Evolutionary conservation across 179 eudicot species (phyloP), one percentile per base, ranked within the genome.

Genomic region (Beta corolliflora): DNA sequence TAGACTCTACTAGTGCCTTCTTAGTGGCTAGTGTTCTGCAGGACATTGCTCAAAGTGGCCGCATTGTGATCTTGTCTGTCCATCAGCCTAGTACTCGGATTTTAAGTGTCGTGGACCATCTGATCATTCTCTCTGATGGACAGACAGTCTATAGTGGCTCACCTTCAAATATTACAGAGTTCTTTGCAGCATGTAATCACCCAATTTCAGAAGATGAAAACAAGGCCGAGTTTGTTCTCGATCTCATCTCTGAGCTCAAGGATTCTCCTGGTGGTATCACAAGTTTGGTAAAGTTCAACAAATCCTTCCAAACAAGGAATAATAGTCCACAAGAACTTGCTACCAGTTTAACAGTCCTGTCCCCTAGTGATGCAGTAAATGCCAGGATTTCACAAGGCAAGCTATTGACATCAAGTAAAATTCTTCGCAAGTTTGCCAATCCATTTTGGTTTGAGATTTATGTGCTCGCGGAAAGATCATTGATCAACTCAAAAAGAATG

Each of bases 21-120:
- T 90, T 90, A 93, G 96, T 92, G 82, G 92, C 92, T 67, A 88
- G 89, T 76, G 97, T 92, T 54, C 80, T 93, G 55, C 90, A 91
- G 58, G 67, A 87, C n/a, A 91, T 92, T n/a, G 96, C 96, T 6
- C 94, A 84, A 61, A 91, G 91, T 23, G 97, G 97, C 10, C 91
- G 96, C 77, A 89, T 93, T 0, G 94, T 93, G 72, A 88, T 93
- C 61, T 84, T 89, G 89, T 89, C 97, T 2, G 86, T 93, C 44
- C 96, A 93, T 56, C 97, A 93, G 75, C 97, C 97, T 6, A 92
- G 94, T 74, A 88, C 84, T 18, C 63, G 96, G 18, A 89, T 93
- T 65, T 78, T 92, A 5, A 81, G 81, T 68, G 68, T 91, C 48
- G 50, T 92, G 31, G 94, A 93, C 55, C 75, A 87, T 5, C 71